Conservation (phyloP, 2,329 filamentous ascomycete genomes). For the Xylaria sp. region DNA sequence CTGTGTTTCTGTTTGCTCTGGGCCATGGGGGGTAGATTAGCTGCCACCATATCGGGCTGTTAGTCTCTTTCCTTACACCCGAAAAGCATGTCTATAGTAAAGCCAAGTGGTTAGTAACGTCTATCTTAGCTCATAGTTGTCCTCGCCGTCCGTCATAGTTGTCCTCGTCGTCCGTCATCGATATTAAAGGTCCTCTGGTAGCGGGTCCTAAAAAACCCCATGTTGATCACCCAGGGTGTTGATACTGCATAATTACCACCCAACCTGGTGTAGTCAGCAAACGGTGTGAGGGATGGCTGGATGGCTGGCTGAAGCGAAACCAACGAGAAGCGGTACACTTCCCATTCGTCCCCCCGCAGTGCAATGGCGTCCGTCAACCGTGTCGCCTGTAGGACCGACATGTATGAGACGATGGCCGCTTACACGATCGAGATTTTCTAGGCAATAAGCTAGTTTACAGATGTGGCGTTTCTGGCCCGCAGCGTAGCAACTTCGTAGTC, state of each 20-base stretch:
- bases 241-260: background rate
- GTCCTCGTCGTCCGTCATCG: background rate
- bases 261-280: constrained; percentile 1
- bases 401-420: constrained; percentile 1
- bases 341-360: constrained; percentile 29
- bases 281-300: background rate
- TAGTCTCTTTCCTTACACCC: too few relatives aligned
- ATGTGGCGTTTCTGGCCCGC: constrained; percentile 10
- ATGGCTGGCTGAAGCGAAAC: background rate
- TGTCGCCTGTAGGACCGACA: constrained; percentile 10
- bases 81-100: too few relatives aligned
- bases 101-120: too few relatives aligned
- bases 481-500: background rate
- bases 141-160: too few relatives aligned
- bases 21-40: too few relatives aligned
- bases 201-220: background rate
- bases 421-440: constrained; percentile 21
- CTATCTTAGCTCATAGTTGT: too few relatives aligned
- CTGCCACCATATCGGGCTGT: too few relatives aligned
- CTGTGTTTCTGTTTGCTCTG: background rate
- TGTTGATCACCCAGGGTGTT: constrained; percentile 1
- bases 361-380: constrained; percentile 16
- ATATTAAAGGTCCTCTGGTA: too few relatives aligned
- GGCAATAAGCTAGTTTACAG: background rate
- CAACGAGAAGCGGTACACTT: background rate